Evolutionary conservation across 495 filamentous ascomycete species (phyloP).

Genomic region (Penicillium waksmanii): DNA sequence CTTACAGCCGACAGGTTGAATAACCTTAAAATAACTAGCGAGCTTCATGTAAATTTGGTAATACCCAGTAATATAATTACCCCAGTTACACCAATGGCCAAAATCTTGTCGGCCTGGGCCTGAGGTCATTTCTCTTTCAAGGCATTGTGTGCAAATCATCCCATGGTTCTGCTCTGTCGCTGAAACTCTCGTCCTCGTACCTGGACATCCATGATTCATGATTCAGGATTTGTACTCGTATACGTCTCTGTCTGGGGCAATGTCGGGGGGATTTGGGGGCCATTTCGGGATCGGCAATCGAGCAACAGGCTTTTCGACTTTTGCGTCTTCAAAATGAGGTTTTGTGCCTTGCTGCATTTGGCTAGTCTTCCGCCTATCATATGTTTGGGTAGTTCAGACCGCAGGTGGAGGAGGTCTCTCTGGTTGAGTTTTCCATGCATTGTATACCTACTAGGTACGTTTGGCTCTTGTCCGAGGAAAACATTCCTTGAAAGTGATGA

Average conservation of each 20-base stretch:
- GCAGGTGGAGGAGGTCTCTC: too few relatives aligned
- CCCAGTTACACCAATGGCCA: neutral
- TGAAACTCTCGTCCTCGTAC: neutral
- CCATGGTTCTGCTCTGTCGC: neutral
- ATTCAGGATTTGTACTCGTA: slow-evolving; percentile 1
- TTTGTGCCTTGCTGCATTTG: too few relatives aligned
- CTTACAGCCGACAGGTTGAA: neutral
- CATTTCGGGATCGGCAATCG: neutral
- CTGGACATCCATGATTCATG: slow-evolving; percentile 3
- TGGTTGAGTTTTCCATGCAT: too few relatives aligned
- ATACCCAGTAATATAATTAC: neutral
- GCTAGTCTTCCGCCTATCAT: too few relatives aligned
- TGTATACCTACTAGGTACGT: too few relatives aligned
- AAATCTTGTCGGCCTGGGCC: neutral
- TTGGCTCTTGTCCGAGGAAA: too few relatives aligned
- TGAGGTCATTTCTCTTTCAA: neutral
- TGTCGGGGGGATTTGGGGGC: neutral
- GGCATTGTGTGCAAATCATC: neutral
- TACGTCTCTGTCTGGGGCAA: neutral
- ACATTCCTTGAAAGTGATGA: too few relatives aligned
- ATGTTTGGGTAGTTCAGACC: too few relatives aligned
- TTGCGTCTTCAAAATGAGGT: neutral
- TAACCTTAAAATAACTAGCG: neutral
- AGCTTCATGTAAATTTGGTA: neutral
- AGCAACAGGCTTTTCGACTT: neutral